Base-by-base conservation (phyloP, 2,329 filamentous ascomycete species). In the Trichoderma asperellum region DNA sequence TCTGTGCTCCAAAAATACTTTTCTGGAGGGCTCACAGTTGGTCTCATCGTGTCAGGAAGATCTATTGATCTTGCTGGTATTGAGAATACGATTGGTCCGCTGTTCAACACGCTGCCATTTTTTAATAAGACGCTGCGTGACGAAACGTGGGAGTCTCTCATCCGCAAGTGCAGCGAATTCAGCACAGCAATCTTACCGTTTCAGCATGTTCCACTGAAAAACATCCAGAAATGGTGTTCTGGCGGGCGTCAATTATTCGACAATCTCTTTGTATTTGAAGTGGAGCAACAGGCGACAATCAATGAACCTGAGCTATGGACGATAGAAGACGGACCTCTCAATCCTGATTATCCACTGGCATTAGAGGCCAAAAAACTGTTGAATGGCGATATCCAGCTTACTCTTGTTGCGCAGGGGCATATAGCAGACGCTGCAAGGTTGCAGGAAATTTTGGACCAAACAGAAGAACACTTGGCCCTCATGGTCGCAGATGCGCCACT, bases 51-150 rank as follows among this genome's bases (percentile, higher is more conserved):
- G 0, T 96, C 94, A 7, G 95, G 94, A 0, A 86, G 94, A 70
- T 87, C 89, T 0, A 86, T 96, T 5, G 87, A 92, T 55, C 80
- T 93, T 14, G 85, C 90, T 8, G 83, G 83, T 2, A 86, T 89
- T 2, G 91, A 94, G 58, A 76, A 83, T 27, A 87, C 92, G 0
- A 86, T 96, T 53, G 95, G 94, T 0, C 94, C 95, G 0, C 81
- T 97, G 24, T 97, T 97, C 84, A 97, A 97, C 76, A 97, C 94
- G 0, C 82, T 97, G 1, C 93, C 94, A 0, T 93, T 91, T 76
- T 84, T 87, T 67, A 79, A 89, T 40, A 76, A 81, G 6, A 72
- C 86, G 16, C 71, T 79, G 7, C 72, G 77, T 0, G 75, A 78
- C 0, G 81, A 85, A 5, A 88, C 84, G 0, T 93, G 91, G 88